Evolutionary conservation across 2,329 filamentous ascomycete genomes (phyloP).

Genomic region (Metarhizium album): DNA sequence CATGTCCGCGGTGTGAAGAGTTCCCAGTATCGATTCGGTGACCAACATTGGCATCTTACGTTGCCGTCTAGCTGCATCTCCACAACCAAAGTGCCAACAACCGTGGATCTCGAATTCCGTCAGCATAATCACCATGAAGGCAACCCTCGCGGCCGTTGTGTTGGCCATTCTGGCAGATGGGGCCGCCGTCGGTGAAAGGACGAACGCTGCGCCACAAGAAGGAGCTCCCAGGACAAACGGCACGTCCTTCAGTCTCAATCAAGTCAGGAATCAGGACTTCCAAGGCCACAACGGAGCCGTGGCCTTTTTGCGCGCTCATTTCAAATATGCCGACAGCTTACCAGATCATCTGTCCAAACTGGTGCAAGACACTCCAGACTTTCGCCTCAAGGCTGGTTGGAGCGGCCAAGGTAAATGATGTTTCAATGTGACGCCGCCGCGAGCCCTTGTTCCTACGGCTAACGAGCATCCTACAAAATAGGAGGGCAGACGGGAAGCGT

Average conservation of each 20-base stretch:
- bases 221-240: neutral
- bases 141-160: slow-evolving; percentile 1
- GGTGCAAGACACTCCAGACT: slow-evolving; percentile 12
- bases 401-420: slow-evolving; percentile 1
- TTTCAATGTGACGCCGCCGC: neutral
- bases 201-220: neutral
- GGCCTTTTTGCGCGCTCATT: slow-evolving; percentile 20
- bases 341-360: slow-evolving; percentile 17
- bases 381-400: slow-evolving; percentile 15
- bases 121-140: slow-evolving; percentile 5
- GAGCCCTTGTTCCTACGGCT: neutral
- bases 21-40: neutral
- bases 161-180: slow-evolving; percentile 7
- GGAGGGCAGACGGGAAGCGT: slow-evolving; percentile 15
- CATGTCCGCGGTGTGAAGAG: neutral
- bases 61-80: neutral
- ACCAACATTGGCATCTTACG: neutral
- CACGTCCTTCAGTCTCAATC: slow-evolving; percentile 17
- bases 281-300: slow-evolving; percentile 20
- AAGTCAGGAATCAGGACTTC: slow-evolving; percentile 25
- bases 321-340: slow-evolving; percentile 26
- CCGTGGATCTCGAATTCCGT: neutral
- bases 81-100: neutral
- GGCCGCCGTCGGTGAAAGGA: neutral
- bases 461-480: slow-evolving; percentile 2